Base-by-base conservation (phyloP, 2,329 filamentous ascomycete species). In the Emergomyces orientalis region DNA sequence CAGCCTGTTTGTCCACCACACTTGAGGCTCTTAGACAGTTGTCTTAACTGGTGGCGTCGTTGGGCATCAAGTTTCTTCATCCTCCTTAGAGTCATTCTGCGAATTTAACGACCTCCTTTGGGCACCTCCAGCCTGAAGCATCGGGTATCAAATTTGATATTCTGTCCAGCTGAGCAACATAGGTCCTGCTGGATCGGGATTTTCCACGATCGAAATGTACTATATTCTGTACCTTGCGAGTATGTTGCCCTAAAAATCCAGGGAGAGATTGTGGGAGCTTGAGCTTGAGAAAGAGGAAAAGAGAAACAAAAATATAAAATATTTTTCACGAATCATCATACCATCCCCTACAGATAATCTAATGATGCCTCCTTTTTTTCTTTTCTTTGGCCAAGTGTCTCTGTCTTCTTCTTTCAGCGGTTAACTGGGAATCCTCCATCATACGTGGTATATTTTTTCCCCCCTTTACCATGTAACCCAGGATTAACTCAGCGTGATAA, bases 201-300 rank as follows among this genome's bases (percentile, higher is more conserved):
- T 67, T 63, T 65, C 22, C 47, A 62, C 64, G 59, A 54, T 65
- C 67, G 69, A 69, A 65, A 78, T 78, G 76, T 78, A 77, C 70
- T 80, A 80, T 73, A 79, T 81, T 66, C 86, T 88, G 71, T 89
- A 89, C 74, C 80, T 89, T 67, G 85, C 88, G 74, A 88, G 87
- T 89, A 86, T 84, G 86, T 88, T 69, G 58, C 69, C 65, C 67
- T 69, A 67, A 41, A 66, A 8, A 66, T 63, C 66, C 63, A 30
- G n/a, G n/a, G 39, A 59, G 22, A 45, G 37, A 17, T 59, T 13
- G 19, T 32, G 41, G 25, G 27, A 54, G 51, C 51, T 34, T 30
- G 51, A 54, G 30, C 7, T 17, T n/a, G 32, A 32, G 4, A 27
- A 27, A 49, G 22, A 25, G 22, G 45, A 34, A 32, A 32, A 54